Percentiles rank a stretch among this genome's conserved stretches.
Conservation (phyloP, 805 yeast species). For the Starmerella apicola region DNA sequence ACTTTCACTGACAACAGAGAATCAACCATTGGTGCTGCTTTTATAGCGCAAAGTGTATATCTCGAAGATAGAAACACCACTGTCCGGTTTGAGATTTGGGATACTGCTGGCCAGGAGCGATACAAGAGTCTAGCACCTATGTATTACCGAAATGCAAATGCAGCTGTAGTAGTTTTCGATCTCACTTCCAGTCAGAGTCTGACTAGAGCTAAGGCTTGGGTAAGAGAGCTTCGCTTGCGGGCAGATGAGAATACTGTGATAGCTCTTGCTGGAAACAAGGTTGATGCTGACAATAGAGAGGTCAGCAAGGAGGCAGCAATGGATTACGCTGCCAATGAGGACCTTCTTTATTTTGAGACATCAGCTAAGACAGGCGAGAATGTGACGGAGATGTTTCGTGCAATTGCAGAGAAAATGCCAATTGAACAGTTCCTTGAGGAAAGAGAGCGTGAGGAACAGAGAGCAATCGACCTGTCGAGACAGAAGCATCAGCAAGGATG, state of each 20-base stretch:
- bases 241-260: slow-evolving; percentile 63
- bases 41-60: slow-evolving; percentile 65
- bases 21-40: slow-evolving; percentile 98
- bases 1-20: slow-evolving; percentile 68
- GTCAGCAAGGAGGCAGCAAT: slow-evolving; percentile 32
- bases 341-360: slow-evolving; percentile 41
- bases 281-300: slow-evolving; percentile 45
- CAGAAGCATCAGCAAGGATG: slow-evolving; percentile 23
- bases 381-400: slow-evolving; percentile 36
- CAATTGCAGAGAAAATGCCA: slow-evolving; percentile 39
- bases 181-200: slow-evolving; percentile 56
- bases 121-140: slow-evolving; percentile 73
- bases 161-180: slow-evolving; percentile 84
- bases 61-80: slow-evolving; percentile 31
- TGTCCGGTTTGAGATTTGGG: slow-evolving; percentile 50
- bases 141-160: slow-evolving; percentile 69
- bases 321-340: slow-evolving; percentile 44
- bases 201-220: slow-evolving; percentile 75
- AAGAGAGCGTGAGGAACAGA: slow-evolving; percentile 20
- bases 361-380: slow-evolving; percentile 66
- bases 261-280: slow-evolving; percentile 78
- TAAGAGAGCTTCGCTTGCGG: slow-evolving; percentile 78
- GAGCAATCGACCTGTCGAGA: slow-evolving; percentile 18
- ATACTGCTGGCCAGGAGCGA: slow-evolving; percentile 92
- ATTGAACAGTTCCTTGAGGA: slow-evolving; percentile 27